Conservation (phyloP, 768 basidiomycete species). For the Phylloporus sp. region DNA sequence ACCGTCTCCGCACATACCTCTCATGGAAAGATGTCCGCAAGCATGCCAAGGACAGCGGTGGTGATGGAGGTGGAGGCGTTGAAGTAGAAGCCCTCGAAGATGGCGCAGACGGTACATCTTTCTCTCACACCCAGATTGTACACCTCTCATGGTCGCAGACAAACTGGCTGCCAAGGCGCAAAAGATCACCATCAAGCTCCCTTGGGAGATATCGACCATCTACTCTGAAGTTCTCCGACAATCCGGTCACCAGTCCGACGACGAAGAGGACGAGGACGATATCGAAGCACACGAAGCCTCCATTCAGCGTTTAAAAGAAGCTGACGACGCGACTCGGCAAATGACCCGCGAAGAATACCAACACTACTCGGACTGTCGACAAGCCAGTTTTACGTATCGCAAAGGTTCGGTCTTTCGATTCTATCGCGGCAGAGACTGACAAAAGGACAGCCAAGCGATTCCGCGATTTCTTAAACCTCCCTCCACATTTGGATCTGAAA, state of each 20-base stretch:
- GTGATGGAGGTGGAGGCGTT: conserved; percentile 73
- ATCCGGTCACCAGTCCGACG: conserved; percentile 80
- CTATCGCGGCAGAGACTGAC: neutral
- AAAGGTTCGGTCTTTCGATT: conserved; percentile 55
- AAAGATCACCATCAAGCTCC: conserved; percentile 91
- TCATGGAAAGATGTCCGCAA: conserved; percentile 98
- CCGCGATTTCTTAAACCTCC: conserved; percentile 89
- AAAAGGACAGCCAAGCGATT: conserved; percentile 79
- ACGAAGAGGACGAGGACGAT: conserved; percentile 95
- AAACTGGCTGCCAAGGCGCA: conserved; percentile 80
- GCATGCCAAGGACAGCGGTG: conserved; percentile 87
- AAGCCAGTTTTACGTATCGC: conserved; percentile 94
- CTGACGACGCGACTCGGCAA: conserved; percentile 89
- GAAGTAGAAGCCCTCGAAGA: conserved; percentile 85
- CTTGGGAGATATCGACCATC: conserved; percentile 92
- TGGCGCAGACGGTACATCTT: conserved; percentile 65
- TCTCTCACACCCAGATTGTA: neutral
- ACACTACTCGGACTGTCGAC: conserved; percentile 94
- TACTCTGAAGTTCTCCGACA: conserved; percentile 82
- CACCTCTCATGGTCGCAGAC: conserved; percentile 38
- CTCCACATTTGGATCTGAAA: conserved; percentile 80
- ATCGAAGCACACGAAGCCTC: conserved; percentile 94
- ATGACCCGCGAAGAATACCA: conserved; percentile 98
- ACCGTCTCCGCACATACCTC: conserved; percentile 86
- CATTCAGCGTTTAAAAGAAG: conserved; percentile 89